phyloP scores from a whole-genome alignment of 805 yeast genomes.

The Candida chauliodis region DNA sequence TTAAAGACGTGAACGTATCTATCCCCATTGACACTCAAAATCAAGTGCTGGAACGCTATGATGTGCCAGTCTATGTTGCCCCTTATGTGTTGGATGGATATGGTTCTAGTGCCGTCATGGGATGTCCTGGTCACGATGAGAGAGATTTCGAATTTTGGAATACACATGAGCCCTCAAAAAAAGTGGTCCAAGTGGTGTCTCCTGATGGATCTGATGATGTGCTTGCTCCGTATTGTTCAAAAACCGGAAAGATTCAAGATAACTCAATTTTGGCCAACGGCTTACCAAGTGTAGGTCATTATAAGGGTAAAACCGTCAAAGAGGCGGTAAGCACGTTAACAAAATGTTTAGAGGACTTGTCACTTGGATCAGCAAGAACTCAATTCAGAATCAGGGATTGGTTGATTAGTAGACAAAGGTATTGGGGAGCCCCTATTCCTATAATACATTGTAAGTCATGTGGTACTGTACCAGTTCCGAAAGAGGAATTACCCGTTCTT shows the following conservation, averaged over 20 bases:
- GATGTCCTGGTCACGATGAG: conserved; percentile 91
- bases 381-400: conserved; percentile 82
- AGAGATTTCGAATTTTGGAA: conserved; percentile 84
- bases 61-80: conserved; percentile 79
- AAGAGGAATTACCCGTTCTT: conserved; percentile 73
- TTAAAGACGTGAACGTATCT: conserved; percentile 41
- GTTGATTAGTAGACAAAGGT: conserved; percentile 91
- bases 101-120: conserved; percentile 97
- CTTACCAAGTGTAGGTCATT: conserved; percentile 26
- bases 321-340: conserved; percentile 54
- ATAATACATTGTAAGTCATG: conserved; percentile 82
- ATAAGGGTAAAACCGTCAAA: conserved; percentile 44
- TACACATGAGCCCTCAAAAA: conserved; percentile 47
- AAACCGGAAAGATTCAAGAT: conserved; percentile 39
- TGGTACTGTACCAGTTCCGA: conserved; percentile 93
- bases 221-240: conserved; percentile 44
- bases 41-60: conserved; percentile 11
- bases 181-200: conserved; percentile 45
- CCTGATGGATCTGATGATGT: conserved; percentile 31
- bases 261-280: conserved; percentile 24
- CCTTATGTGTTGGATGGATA: conserved; percentile 84
- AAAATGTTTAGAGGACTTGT: conserved; percentile 31
- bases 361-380: conserved; percentile 45
- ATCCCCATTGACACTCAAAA: conserved; percentile 56
- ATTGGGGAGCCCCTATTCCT: conserved; percentile 99